phyloP scores from a whole-genome alignment of 2,329 filamentous ascomycete genomes.

The Talaromyces islandicus region DNA sequence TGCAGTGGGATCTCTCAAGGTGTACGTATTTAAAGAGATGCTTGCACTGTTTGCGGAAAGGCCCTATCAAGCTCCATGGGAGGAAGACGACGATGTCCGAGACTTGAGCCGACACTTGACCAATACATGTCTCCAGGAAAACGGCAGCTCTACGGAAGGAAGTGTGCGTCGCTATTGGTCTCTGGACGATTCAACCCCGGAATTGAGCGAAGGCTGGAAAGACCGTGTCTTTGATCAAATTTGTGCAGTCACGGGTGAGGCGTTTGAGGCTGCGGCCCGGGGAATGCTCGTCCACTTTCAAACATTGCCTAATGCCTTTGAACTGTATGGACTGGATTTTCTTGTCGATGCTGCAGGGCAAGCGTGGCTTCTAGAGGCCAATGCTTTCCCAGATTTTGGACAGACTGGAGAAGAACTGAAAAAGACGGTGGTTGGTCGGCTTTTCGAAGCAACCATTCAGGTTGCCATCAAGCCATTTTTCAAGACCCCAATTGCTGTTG shows the following conservation, averaged over 20 bases:
- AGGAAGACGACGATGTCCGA: slow-evolving; percentile 33
- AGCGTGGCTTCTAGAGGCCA: slow-evolving; percentile 81
- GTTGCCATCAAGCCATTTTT: slow-evolving; percentile 66
- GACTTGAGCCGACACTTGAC: slow-evolving; percentile 76
- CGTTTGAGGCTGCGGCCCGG: slow-evolving; percentile 80
- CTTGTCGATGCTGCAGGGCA: slow-evolving; percentile 62
- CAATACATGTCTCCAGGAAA: slow-evolving; percentile 85
- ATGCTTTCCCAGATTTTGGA: slow-evolving; percentile 92
- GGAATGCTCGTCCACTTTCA: slow-evolving; percentile 90
- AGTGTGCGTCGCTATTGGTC: slow-evolving; percentile 72
- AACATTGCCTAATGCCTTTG: slow-evolving; percentile 79
- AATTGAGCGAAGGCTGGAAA: slow-evolving; percentile 42
- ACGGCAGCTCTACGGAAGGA: slow-evolving; percentile 48
- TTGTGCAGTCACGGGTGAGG: slow-evolving; percentile 63
- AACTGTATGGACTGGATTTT: slow-evolving; percentile 88
- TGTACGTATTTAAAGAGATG: slow-evolving; percentile 87
- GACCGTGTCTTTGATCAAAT: slow-evolving; percentile 67
- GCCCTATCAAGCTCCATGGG: slow-evolving; percentile 60
- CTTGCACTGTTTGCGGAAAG: slow-evolving; percentile 83
- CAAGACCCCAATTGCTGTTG: slow-evolving; percentile 12
- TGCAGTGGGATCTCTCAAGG: slow-evolving; percentile 67
- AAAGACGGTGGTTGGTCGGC: slow-evolving; percentile 60
- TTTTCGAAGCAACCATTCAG: slow-evolving; percentile 71
- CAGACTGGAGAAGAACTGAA: slow-evolving; percentile 77
- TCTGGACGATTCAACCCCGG: slow-evolving; percentile 43